Percentiles rank a stretch among this genome's conserved stretches.
phyloP scores from a whole-genome alignment of 78 protist genomes.

The Creolimax fragrantissima region DNA sequence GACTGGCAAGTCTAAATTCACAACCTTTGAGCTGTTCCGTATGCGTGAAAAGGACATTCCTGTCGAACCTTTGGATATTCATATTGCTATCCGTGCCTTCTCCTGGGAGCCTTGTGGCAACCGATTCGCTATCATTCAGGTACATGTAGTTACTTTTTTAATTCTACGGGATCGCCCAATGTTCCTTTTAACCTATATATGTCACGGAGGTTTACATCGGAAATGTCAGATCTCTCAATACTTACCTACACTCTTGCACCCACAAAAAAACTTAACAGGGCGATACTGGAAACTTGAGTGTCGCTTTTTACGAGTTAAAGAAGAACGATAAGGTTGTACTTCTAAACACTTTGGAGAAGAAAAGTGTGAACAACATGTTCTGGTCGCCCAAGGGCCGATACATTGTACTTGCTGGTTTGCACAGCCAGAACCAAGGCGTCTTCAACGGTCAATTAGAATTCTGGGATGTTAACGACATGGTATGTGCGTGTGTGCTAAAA shows the following conservation, averaged over 20 bases:
- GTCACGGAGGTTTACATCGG: too few species aligned
- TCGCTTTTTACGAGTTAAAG: not conserved
- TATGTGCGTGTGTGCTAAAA: too few species aligned
- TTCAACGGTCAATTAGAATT: slow-evolving; percentile 40
- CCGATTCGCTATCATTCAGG: slow-evolving; percentile 34
- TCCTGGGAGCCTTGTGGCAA: slow-evolving; percentile 48
- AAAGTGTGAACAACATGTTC: slow-evolving; percentile 30
- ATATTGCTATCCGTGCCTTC: slow-evolving; percentile 1
- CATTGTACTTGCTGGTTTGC: not conserved
- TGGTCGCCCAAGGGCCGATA: slow-evolving; percentile 39
- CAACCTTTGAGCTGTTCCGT: slow-evolving; percentile 73
- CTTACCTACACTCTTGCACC: too few species aligned
- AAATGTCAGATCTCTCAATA: too few species aligned
- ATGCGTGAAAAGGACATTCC: slow-evolving; percentile 63
- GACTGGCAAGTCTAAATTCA: slow-evolving; percentile 23
- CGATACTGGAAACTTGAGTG: not conserved
- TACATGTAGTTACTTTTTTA: not conserved
- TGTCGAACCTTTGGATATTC: slow-evolving; percentile 40
- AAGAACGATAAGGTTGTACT: not conserved
- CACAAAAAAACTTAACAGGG: too few species aligned
- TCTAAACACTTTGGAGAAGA: slow-evolving; percentile 24
- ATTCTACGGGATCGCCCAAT: not conserved
- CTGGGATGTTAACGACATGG: slow-evolving; percentile 52
- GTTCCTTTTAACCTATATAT: too few species aligned
- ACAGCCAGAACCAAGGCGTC: not conserved